Evolutionary conservation across 2,329 filamentous ascomycete species (phyloP).

Genomic region (Dryadomyces sulphureus): DNA sequence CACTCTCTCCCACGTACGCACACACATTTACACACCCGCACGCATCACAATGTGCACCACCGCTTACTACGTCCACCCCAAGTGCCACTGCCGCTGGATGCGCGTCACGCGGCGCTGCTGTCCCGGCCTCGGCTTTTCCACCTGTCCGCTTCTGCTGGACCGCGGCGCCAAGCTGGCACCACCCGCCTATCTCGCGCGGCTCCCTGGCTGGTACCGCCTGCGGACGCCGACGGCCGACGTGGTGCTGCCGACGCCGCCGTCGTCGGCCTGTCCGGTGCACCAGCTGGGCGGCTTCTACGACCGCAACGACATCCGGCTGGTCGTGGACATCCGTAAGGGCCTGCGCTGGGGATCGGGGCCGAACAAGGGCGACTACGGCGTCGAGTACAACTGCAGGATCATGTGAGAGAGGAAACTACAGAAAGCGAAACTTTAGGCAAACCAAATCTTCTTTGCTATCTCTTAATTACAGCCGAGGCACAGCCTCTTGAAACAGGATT

Average conservation of each 20-base stretch:
- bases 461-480: background rate
- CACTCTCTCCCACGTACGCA: background rate
- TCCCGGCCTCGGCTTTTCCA: slow-evolving; percentile 34
- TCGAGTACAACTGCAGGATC: slow-evolving; percentile 21
- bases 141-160: slow-evolving; percentile 27
- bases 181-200: slow-evolving; percentile 15
- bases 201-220: background rate
- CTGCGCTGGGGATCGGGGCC: slow-evolving; percentile 34
- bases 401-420: slow-evolving; percentile 19
- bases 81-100: slow-evolving; percentile 38
- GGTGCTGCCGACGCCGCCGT: slow-evolving; percentile 13
- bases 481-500: background rate
- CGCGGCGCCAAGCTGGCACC: slow-evolving; percentile 22
- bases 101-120: slow-evolving; percentile 30
- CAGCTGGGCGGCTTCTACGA: slow-evolving; percentile 27
- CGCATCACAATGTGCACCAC: slow-evolving; percentile 28
- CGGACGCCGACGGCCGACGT: too few species aligned
- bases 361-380: slow-evolving; percentile 19
- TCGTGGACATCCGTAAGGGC: slow-evolving; percentile 26
- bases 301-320: slow-evolving; percentile 29
- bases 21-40: background rate
- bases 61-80: slow-evolving; percentile 31
- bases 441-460: background rate
- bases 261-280: slow-evolving; percentile 24
- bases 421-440: background rate